Base-by-base conservation (phyloP, 331 rosid species). In the Malus hybrid region DNA sequence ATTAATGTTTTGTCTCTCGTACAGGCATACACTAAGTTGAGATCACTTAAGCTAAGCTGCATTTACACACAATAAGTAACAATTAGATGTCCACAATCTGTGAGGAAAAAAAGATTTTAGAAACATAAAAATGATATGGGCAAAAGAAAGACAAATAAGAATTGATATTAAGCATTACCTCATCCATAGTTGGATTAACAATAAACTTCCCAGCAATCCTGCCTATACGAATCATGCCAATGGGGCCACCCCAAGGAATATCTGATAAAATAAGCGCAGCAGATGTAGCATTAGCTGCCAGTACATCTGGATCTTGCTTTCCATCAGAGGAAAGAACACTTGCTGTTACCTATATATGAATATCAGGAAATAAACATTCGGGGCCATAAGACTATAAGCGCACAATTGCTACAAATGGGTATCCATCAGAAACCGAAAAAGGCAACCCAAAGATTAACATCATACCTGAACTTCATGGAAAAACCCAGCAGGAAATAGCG, bases 241-340 rank as follows among this genome's bases (percentile, higher is more conserved):
- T 92, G 71, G 99, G 99, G 36, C 97, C 99, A 10, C 88, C 93
- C 99, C 99, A 94, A 19, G 99, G 99, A 81, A 94, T 89, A 86
- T 94, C 97, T 4, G 99, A 92, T 81, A 94, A 76, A 97, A 92
- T 94, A 77, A 94, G 97, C 22, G 99, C 99, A 77, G 97, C 90
- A 1, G 99, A 94, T 36, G 99, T 78, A 5, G 97, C 92, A 84
- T 94, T 94, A 59, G 97, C 93, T 39, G 97, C 97, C 85, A 92
- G 73, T 48, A 94, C 96, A 88, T 87, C 97, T 3, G 99, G 97
- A 76, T 92, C 97, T 83, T 90, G 97, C 42, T 83, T 85, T 74
- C 97, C 97, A 84, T 94, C 97, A 5, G 91, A 94, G 64, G 96
- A 94, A 74, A 90, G 96, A 67, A 94, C 96, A 82, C 96, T 92